Evolutionary conservation across 192 early-diverging fungal species (phyloP), one percentile per base, ranked within the genome.

Genomic region (Mortierella antarctica): DNA sequence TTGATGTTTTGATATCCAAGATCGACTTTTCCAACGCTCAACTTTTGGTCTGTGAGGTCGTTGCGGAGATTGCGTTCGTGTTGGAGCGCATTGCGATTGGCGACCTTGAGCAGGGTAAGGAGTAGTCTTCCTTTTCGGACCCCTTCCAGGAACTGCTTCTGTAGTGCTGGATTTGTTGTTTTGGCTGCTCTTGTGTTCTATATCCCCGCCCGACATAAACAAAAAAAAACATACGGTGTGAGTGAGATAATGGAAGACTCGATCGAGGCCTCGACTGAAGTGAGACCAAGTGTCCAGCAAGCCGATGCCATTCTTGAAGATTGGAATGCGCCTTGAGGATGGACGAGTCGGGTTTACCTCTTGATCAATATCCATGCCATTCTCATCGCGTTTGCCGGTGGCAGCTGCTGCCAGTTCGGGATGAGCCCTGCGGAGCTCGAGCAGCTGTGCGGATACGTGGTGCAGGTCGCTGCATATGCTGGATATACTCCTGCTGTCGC

Each of bases 1-100:
- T 71, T 67, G 21, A 80, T 80, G 23, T 80, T 80, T 17, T 80
- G 76, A 39, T 42, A 67, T 17, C 76, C 76, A 0, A 80, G 76
- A 65, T 80, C 64, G 44, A 72, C 65, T 7, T 63, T 71, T 1
- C 62, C 76, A 7, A 80, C 64, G 40, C 18, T 65, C 9, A 67
- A 40, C 6, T 80, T 80, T 56, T 80, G 76, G 10, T 80, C 76
- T 17, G 64, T 66, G 14, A 80, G 49, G 40, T 71, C 76, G 46
- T 80, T 80, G 5, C 64, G 40, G 14, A 80, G 65, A n/a, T 62
- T 50, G 14, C 70, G 76, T 47, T 71, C 76, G 3, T 80, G 62
- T 9, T 71, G 70, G 45, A 62, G 56, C 2, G 71, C 55, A 3
- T 80, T 47, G 12, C 76, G 76, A 53, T 80, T 80, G 55, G 71